Conservation (phyloP, 495 filamentous ascomycete species). For the Aspergillus funiculosus region DNA sequence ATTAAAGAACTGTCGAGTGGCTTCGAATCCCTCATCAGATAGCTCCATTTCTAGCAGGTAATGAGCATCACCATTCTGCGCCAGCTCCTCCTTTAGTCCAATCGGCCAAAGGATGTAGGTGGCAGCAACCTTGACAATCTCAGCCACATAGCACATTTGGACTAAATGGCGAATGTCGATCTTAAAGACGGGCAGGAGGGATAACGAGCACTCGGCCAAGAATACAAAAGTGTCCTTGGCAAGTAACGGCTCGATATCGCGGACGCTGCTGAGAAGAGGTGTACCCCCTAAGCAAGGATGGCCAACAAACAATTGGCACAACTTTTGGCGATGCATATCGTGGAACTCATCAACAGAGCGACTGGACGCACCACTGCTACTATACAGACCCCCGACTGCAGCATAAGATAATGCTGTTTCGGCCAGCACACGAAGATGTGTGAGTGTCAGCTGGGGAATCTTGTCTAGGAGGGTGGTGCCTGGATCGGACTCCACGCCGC, state of each 20-base stretch:
- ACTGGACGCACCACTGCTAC: slow-evolving; percentile 47
- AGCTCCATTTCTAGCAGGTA: slow-evolving; percentile 26
- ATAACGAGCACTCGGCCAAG: slow-evolving; percentile 66
- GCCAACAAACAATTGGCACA: slow-evolving; percentile 68
- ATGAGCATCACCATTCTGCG: slow-evolving; percentile 27
- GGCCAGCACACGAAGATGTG: slow-evolving; percentile 82
- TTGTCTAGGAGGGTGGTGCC: slow-evolving; percentile 76
- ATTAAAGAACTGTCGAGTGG: slow-evolving; percentile 39
- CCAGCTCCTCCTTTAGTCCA: slow-evolving; percentile 38
- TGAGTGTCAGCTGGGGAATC: slow-evolving; percentile 72
- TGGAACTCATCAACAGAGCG: slow-evolving; percentile 60
- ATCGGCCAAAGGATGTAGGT: slow-evolving; percentile 43
- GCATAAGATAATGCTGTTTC: slow-evolving; percentile 85
- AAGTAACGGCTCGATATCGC: slow-evolving; percentile 61
- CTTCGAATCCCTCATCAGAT: slow-evolving; percentile 26
- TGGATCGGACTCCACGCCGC: slow-evolving; percentile 71
- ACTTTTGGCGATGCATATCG: slow-evolving; percentile 62
- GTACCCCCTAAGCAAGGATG: slow-evolving; percentile 42
- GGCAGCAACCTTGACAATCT: slow-evolving; percentile 71
- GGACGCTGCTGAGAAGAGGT: slow-evolving; percentile 38
- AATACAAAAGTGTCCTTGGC: slow-evolving; percentile 79
- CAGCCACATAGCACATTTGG: slow-evolving; percentile 84
- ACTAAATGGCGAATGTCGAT: slow-evolving; percentile 78
- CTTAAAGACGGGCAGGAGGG: slow-evolving; percentile 62
- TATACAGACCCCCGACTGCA: slow-evolving; percentile 63